A percentile compares a stretch with the other conserved stretches of the same genome.
These are phyloP conservation scores for Yamadazyma sp. DNA, from an alignment of 805 yeast species.

Conservation along the genomic window DNA sequence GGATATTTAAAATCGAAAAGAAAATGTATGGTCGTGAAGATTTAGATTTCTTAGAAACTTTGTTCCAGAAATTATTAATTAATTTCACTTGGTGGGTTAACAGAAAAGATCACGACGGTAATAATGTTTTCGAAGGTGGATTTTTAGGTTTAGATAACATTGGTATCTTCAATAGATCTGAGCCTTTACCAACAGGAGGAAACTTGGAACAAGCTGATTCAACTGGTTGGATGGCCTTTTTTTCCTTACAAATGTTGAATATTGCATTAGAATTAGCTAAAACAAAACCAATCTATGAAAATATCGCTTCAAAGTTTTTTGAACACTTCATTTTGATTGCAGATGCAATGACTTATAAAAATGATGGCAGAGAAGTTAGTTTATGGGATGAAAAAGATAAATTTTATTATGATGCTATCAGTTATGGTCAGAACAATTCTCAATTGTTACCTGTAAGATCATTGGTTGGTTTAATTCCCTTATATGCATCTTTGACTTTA, in stretches of 20 bases:
- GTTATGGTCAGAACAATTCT: conserved; percentile 67
- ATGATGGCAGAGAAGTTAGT: conserved; percentile 49
- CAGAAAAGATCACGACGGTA: conserved; percentile 81
- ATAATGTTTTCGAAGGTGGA: conserved; percentile 91
- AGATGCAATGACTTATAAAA: conserved; percentile 82
- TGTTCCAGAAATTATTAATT: conserved; percentile 82
- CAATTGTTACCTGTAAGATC: conserved; percentile 82
- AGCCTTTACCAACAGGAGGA: conserved; percentile 91
- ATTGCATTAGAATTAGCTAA: conserved; percentile 89
- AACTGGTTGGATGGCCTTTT: conserved; percentile 98
- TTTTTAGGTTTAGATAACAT: conserved; percentile 90
- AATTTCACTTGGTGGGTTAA: conserved; percentile 99
- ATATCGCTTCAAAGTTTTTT: conserved; percentile 89
- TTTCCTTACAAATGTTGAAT: conserved; percentile 83
- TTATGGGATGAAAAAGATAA: conserved; percentile 89
- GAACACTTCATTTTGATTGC: conserved; percentile 90
- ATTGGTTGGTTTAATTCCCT: conserved; percentile 85
- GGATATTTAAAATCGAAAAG: conserved; percentile 84
- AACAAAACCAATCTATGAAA: conserved; percentile 82
- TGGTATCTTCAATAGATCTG: conserved; percentile 89
- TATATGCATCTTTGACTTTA: conserved; percentile 83
- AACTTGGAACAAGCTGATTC: conserved; percentile 89
- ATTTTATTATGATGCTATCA: conserved; percentile 87
- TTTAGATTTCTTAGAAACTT: conserved; percentile 80
- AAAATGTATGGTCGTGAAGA: conserved; percentile 82